Evolutionary conservation across 495 filamentous ascomycete species (phyloP).

Genomic region (Jackrogersella multiformis): DNA sequence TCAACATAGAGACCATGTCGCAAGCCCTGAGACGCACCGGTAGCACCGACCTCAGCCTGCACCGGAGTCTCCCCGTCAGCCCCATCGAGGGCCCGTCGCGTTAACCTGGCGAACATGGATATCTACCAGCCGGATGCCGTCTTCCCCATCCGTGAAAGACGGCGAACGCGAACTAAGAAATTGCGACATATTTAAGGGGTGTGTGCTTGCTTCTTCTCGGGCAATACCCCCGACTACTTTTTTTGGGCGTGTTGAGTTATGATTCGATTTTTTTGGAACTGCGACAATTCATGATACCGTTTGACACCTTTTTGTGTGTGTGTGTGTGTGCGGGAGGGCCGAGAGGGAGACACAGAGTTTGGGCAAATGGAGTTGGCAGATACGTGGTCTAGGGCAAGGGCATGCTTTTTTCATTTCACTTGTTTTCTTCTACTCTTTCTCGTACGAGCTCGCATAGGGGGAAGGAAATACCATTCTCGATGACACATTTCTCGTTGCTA

Average conservation of each 20-base stretch:
- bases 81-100: slow-evolving; percentile 57
- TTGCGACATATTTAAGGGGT: slow-evolving; percentile 26
- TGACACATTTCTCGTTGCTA: slow-evolving; percentile 18
- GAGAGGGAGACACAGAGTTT: slow-evolving; percentile 32
- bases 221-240: not conserved
- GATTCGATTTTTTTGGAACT: slow-evolving; percentile 32
- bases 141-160: not conserved
- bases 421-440: not conserved
- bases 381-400: slow-evolving; percentile 31
- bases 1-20: slow-evolving; percentile 89
- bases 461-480: slow-evolving; percentile 40
- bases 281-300: slow-evolving; percentile 43
- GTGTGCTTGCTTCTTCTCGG: slow-evolving; percentile 1
- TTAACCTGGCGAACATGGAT: not conserved
- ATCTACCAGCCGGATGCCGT: not conserved
- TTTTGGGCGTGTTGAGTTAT: slow-evolving; percentile 30
- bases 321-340: slow-evolving; percentile 3
- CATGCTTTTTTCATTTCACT: slow-evolving; percentile 9
- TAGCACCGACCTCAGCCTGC: slow-evolving; percentile 77
- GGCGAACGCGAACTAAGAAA: no score
- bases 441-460: slow-evolving; percentile 12
- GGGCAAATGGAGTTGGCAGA: slow-evolving; percentile 43
- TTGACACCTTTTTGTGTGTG: slow-evolving; percentile 36
- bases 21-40: slow-evolving; percentile 84
- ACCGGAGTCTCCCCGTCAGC: slow-evolving; percentile 69